These are phyloP conservation scores for Allium cepa DNA, from an alignment of 106 monocot species.

Conservation along the genomic window DNA sequence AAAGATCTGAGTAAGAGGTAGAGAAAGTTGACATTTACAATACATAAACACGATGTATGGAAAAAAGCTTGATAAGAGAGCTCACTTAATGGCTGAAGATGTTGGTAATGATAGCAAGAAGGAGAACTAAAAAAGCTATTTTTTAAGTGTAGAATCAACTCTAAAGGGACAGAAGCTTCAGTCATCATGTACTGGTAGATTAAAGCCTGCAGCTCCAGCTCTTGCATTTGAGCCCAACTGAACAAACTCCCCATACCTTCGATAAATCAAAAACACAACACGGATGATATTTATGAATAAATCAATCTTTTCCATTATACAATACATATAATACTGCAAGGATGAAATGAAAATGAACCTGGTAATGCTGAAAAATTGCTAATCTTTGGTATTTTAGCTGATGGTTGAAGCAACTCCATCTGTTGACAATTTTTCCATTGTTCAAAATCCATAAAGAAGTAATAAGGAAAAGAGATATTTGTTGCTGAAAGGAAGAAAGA, in stretches of 20 bases:
- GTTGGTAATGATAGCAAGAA: conserved; percentile 18
- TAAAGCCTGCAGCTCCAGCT: conserved; percentile 56
- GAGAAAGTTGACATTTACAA: not conserved
- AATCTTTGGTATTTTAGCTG: not conserved
- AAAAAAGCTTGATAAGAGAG: not conserved
- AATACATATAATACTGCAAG: not conserved
- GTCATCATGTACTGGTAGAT: conserved; percentile 49
- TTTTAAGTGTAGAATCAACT: conserved; percentile 30
- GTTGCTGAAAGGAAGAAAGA: no score
- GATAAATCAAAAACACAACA: not conserved
- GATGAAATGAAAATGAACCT: not conserved
- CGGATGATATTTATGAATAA: not conserved
- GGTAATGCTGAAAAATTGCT: not conserved
- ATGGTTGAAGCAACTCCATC: not conserved
- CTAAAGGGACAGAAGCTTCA: conserved; percentile 35
- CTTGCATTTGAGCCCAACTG: conserved; percentile 38
- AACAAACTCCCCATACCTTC: conserved; percentile 8
- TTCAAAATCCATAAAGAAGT: not conserved
- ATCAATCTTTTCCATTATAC: not conserved
- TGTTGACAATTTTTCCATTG: conserved; percentile 4
- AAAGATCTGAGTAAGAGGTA: no score
- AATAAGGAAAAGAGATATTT: not conserved
- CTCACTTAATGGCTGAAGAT: conserved; percentile 26
- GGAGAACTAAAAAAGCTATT: conserved; percentile 18
- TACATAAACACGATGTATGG: not conserved